A percentile compares a stretch with the other conserved stretches of the same genome.
Conservation (phyloP, 345 rosid genomes). For the Arabis alpina region DNA sequence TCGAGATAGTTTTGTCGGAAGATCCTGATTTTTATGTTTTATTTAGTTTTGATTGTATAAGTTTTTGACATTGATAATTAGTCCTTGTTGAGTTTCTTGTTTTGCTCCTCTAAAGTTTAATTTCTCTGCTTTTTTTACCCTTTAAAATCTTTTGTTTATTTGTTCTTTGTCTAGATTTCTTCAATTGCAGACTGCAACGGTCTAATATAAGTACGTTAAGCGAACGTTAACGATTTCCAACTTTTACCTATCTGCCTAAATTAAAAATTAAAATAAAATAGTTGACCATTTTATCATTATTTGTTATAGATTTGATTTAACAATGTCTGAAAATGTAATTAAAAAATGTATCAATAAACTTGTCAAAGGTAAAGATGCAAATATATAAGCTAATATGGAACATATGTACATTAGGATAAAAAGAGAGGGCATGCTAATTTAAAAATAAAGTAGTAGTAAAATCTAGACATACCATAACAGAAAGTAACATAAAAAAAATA, state of each 20-base stretch:
- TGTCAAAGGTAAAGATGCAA: not conserved
- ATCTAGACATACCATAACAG: constrained; percentile 21
- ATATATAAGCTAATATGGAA: not conserved
- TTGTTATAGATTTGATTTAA: not conserved
- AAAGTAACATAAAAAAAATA: not conserved
- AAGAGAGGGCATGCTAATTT: constrained; percentile 2
- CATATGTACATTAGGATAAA: not conserved
- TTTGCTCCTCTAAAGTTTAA: not conserved
- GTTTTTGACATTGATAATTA: not conserved
- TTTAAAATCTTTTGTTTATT: not conserved
- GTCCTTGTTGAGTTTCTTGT: not conserved
- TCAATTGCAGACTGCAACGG: constrained; percentile 46
- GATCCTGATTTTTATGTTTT: constrained; percentile 27
- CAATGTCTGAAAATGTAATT: not conserved
- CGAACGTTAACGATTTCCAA: constrained; percentile 43
- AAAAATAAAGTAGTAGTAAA: constrained; percentile 9
- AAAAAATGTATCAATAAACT: constrained; percentile 6
- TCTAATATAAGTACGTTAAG: constrained; percentile 41
- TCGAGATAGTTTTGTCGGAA: constrained; percentile 43
- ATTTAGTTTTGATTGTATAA: not conserved
- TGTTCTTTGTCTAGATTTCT: constrained; percentile 32
- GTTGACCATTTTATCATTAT: constrained; percentile 26
- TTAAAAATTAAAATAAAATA: not conserved
- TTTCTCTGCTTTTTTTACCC: not conserved
- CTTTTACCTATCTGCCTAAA: constrained; percentile 7